Base-by-base conservation (phyloP, 495 filamentous ascomycete genomes). In the Aspergillus diversus region DNA sequence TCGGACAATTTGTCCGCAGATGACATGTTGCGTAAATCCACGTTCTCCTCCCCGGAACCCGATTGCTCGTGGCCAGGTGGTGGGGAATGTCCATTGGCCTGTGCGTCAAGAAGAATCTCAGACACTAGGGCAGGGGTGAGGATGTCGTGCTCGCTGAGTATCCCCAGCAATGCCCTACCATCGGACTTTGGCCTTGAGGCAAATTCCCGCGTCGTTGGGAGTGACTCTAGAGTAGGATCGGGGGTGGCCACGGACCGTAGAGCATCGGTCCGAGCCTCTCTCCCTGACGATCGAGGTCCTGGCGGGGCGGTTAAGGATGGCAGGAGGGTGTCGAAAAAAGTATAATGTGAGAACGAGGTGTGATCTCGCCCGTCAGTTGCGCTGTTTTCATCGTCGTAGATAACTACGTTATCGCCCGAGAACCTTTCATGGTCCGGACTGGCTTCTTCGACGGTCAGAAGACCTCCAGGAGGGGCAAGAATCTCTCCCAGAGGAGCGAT, bases 401-500 rank as follows among this genome's bases (percentile, higher is more conserved):
- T 70, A n/a, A 69, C 70, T 6, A 75, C 69, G 56, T 69, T 71
- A 16, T 77, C 75, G 55, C 68, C 66, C 21, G 68, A 63, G 37
- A 66, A 71, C 33, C 65, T 61, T 60, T 79, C 76, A 39, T 72
- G 71, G n/a, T 49, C 73, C n/a, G 72, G 66, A 46, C 68, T 76
- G 1, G 72, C 75, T 56, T 82, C 78, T 56, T 82, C 77, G 2
- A 82, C 77, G 1, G 80, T 70, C 31, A 75, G 64, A 5, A 81
- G 64, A 17, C 73, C 72, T 15, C 72, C 68, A 3, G 75, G 60
- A 11, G 75, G 68, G 50, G 77, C 75, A 33, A 75, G 71, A 53
- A 89, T 83, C 63, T 87, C 83, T 7, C 84, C 85, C 33, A 86
- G 72, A 0, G 86, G 86, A 7, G 86, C 86, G 33, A 87, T 81